phyloP scores from a whole-genome alignment of 768 basidiomycete genomes.

The Naganishia vishniacii region DNA sequence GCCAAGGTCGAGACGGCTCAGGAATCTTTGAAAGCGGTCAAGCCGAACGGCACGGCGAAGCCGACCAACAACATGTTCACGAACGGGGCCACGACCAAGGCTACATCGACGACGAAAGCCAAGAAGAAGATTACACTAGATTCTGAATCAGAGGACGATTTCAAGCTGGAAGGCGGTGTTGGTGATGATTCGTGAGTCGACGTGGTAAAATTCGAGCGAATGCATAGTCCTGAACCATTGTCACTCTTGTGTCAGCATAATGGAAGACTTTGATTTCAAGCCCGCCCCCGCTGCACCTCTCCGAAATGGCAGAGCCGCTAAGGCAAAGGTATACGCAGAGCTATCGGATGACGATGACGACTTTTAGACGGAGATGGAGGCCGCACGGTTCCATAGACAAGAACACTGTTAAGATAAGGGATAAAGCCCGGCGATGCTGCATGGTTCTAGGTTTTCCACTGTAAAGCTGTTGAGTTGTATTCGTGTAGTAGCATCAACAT shows the following conservation, averaged over 20 bases:
- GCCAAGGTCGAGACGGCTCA: constrained; percentile 1
- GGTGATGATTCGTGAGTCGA: constrained; percentile 9
- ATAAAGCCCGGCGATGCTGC: background rate
- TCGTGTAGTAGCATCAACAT: constrained; percentile 11
- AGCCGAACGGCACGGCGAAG: constrained; percentile 26
- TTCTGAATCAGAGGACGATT: constrained; percentile 20
- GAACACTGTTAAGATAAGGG: too few relatives aligned
- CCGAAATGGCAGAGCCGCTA: background rate
- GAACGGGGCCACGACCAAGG: constrained; percentile 38
- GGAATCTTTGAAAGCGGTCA: background rate
- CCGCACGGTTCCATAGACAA: too few relatives aligned
- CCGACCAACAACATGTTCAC: constrained; percentile 22
- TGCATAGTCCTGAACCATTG: background rate
- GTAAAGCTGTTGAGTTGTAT: constrained; percentile 9
- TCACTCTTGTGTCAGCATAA: background rate
- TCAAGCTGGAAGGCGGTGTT: constrained; percentile 54
- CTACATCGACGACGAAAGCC: constrained; percentile 27
- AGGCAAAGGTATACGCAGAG: background rate
- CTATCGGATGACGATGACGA: constrained; percentile 30
- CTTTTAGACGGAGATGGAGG: constrained; percentile 12
- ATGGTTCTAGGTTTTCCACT: too few relatives aligned
- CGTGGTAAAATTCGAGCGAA: background rate
- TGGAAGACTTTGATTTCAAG: constrained; percentile 19
- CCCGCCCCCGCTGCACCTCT: background rate
- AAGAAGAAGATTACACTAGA: constrained; percentile 28